Percentiles rank a stretch among this genome's conserved stretches.
Evolutionary conservation across 1,139 yeast species (phyloP).

Genomic region (Blastobotrys aristatus): DNA sequence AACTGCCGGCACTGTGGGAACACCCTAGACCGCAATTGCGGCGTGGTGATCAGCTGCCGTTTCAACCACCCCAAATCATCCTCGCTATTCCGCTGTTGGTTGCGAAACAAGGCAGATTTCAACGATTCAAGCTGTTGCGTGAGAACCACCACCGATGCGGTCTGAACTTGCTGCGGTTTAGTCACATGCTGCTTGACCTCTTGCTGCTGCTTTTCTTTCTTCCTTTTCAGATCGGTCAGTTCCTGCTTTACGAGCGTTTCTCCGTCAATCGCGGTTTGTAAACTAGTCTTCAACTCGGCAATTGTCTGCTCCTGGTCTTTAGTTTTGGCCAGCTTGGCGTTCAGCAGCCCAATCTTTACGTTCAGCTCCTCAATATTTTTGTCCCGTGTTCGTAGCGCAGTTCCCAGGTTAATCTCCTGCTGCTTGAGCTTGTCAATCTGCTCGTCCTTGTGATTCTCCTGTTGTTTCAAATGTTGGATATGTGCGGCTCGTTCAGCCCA

Average conservation of each 20-base stretch:
- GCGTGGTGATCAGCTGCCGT: not conserved
- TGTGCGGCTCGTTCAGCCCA: conserved; percentile 22
- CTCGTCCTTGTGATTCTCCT: conserved; percentile 19
- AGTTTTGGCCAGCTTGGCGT: conserved; percentile 40
- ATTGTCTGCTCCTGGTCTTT: conserved; percentile 35
- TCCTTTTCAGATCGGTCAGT: conserved; percentile 22
- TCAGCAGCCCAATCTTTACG: conserved; percentile 42
- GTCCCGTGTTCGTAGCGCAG: conserved; percentile 34
- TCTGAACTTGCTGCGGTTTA: conserved; percentile 6
- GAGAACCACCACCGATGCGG: conserved; percentile 14
- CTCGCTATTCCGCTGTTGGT: not conserved
- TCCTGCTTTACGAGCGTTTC: conserved; percentile 26
- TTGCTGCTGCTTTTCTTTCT: conserved; percentile 17
- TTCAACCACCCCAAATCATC: conserved; percentile 7
- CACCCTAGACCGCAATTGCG: conserved; percentile 1
- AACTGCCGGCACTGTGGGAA: conserved; percentile 2
- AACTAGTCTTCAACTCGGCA: conserved; percentile 26
- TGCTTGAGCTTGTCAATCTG: conserved; percentile 25
- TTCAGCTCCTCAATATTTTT: conserved; percentile 41
- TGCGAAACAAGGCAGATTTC: not conserved
- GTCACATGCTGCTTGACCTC: not conserved
- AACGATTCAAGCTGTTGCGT: conserved; percentile 19
- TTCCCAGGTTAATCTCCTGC: conserved; percentile 25
- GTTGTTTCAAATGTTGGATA: conserved; percentile 18
- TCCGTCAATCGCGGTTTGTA: conserved; percentile 28